Evolutionary conservation across 2,329 filamentous ascomycete genomes (phyloP).

Genomic region (Colletotrichum echinochloae): DNA sequence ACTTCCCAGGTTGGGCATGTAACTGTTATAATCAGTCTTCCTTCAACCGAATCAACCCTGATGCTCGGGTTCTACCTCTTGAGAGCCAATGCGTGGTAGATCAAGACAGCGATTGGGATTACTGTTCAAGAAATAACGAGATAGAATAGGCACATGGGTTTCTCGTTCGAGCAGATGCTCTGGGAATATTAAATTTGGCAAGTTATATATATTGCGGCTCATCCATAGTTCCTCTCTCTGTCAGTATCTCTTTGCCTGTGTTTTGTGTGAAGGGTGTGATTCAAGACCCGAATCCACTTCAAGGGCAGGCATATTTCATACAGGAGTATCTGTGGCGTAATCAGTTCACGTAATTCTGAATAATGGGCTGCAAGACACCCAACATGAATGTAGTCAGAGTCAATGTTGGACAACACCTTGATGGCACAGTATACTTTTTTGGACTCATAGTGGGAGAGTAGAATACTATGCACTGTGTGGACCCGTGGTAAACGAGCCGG

Average conservation of each 20-base stretch:
- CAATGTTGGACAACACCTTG: not conserved
- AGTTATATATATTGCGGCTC: rapidly evolving
- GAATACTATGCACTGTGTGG: not conserved
- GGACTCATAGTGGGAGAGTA: too few relatives aligned
- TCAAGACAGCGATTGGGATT: too few relatives aligned
- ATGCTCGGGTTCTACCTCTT: too few relatives aligned
- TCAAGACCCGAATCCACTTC: too few relatives aligned
- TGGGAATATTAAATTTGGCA: not conserved
- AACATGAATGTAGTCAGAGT: not conserved
- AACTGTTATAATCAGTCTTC: not conserved
- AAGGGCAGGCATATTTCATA: too few relatives aligned
- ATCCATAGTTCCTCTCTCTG: not conserved
- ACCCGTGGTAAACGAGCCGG: constrained; percentile 7
- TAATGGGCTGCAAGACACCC: not conserved
- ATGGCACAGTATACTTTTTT: not conserved
- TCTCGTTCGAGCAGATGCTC: not conserved
- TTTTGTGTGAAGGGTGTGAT: too few relatives aligned
- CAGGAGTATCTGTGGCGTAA: not conserved
- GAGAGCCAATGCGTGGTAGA: too few relatives aligned
- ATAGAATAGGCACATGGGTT: too few relatives aligned
- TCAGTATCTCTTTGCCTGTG: too few relatives aligned
- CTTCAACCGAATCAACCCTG: too few relatives aligned
- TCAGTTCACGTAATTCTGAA: not conserved
- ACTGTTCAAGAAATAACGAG: too few relatives aligned
- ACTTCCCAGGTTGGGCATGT: not conserved